Evolutionary conservation across 2,329 filamentous ascomycete genomes (phyloP).

Genomic region (Plenodomus biglobosus): DNA sequence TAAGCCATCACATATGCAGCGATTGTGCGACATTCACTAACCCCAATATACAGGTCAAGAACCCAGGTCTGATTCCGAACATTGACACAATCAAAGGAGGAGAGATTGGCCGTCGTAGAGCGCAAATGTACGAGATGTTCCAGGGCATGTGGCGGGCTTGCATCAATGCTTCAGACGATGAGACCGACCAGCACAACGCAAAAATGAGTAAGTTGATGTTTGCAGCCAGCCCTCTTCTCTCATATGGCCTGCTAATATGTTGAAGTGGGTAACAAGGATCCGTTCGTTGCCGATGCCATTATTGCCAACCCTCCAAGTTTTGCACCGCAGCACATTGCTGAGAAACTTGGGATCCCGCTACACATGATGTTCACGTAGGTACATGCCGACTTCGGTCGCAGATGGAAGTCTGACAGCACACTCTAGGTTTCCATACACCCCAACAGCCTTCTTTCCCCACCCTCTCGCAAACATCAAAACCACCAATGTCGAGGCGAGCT

Average conservation of each 20-base stretch:
- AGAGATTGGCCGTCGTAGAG: conserved; percentile 67
- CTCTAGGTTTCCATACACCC: conserved; percentile 69
- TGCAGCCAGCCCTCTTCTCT: too few species aligned
- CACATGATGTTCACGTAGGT: conserved; percentile 87
- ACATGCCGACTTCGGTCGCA: conserved; percentile 16
- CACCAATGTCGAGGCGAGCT: conserved; percentile 69
- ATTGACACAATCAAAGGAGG: conserved; percentile 72
- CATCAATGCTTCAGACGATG: conserved; percentile 71
- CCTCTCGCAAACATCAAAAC: conserved; percentile 74
- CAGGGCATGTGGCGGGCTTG: conserved; percentile 80
- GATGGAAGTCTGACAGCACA: conserved; percentile 16
- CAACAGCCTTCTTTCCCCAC: conserved; percentile 74
- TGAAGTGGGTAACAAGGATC: conserved; percentile 59
- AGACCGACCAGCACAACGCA: conserved; percentile 59
- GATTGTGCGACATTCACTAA: neutral
- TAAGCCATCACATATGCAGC: conserved; percentile 35
- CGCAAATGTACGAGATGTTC: conserved; percentile 79
- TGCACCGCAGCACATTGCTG: conserved; percentile 73
- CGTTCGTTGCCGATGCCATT: conserved; percentile 82
- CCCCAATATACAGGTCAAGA: conserved; percentile 52
- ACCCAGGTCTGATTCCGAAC: conserved; percentile 73
- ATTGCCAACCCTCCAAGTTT: conserved; percentile 80
- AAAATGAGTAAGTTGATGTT: conserved; percentile 55
- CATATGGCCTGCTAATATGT: conserved; percentile 7
- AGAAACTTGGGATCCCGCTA: conserved; percentile 71